Conservation (phyloP, 1,139 yeast genomes). For the Taiozyma sp. region DNA sequence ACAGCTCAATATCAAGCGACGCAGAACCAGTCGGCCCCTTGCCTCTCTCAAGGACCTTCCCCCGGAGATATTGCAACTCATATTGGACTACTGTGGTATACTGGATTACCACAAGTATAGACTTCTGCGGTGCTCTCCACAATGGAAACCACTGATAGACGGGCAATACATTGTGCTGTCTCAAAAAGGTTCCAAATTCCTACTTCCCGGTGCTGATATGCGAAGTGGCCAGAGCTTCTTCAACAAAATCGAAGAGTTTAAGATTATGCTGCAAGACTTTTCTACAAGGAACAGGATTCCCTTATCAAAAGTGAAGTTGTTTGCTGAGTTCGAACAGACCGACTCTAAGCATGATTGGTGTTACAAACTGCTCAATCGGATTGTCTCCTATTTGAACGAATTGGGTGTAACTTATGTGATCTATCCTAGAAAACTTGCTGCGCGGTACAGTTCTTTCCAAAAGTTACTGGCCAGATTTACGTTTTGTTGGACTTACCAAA, state of each 20-base stretch:
- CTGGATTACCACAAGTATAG: background rate
- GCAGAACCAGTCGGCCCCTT: background rate
- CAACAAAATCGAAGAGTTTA: background rate
- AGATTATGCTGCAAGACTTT: background rate
- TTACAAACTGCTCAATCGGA: too few relatives aligned
- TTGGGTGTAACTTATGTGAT: background rate
- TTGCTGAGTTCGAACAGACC: background rate
- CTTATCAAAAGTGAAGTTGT: background rate
- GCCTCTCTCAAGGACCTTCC: background rate
- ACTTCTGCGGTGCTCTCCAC: background rate
- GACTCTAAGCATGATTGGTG: too few relatives aligned
- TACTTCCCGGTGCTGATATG: background rate
- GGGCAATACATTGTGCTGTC: background rate
- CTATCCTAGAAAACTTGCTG: background rate
- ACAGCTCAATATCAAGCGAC: background rate
- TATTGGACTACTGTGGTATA: background rate
- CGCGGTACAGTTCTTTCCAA: background rate
- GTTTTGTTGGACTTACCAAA: background rate
- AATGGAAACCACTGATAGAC: background rate
- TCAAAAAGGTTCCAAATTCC: background rate
- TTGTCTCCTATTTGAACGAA: background rate
- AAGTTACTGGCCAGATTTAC: background rate
- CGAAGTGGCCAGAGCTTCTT: background rate
- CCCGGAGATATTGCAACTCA: background rate
- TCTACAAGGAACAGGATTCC: background rate